Evolutionary conservation across 768 basidiomycete genomes (phyloP).

Genomic region (Leucocoprinus sp.): DNA sequence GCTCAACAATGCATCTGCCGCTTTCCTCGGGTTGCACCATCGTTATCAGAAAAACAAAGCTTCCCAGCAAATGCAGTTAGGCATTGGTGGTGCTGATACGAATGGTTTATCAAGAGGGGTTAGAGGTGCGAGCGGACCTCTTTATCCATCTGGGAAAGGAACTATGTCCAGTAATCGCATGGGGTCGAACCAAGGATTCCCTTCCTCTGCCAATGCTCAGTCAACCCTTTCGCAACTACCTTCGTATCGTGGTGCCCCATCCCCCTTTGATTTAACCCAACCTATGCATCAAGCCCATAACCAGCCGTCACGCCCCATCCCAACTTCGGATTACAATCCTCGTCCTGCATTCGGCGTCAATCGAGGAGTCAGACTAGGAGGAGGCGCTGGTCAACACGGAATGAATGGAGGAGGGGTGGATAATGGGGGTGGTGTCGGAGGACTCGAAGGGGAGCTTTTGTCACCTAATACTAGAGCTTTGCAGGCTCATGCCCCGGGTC

Average conservation of each 20-base stretch:
- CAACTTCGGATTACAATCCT: conserved; percentile 11
- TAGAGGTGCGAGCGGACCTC: conserved; percentile 25
- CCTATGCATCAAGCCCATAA: conserved; percentile 23
- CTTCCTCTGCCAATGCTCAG: conserved; percentile 26
- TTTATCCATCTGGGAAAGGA: conserved; percentile 15
- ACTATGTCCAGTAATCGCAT: conserved; percentile 14
- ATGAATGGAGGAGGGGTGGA: conserved; percentile 37
- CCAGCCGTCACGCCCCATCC: conserved; percentile 24
- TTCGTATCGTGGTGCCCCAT: conserved; percentile 32
- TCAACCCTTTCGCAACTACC: conserved; percentile 26
- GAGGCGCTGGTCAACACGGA: conserved; percentile 17
- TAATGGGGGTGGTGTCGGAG: neutral
- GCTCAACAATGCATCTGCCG: conserved; percentile 75
- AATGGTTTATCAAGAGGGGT: conserved; percentile 24
- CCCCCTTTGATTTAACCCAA: conserved; percentile 39
- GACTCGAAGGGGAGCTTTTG: conserved; percentile 24
- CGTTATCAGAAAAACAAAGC: conserved; percentile 52
- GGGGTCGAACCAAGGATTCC: conserved; percentile 16
- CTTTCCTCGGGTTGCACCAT: conserved; percentile 66
- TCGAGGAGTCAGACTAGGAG: conserved; percentile 31
- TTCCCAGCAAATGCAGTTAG: conserved; percentile 25
- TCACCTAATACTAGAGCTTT: conserved; percentile 74
- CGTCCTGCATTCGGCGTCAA: neutral
- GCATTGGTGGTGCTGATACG: conserved; percentile 16
- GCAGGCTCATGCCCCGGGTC: conserved; percentile 83